A percentile compares a stretch with the other conserved stretches of the same genome.
These are phyloP conservation scores for Venturia carpophila DNA, from an alignment of 2,329 filamentous ascomycete species.

Conservation along the genomic window DNA sequence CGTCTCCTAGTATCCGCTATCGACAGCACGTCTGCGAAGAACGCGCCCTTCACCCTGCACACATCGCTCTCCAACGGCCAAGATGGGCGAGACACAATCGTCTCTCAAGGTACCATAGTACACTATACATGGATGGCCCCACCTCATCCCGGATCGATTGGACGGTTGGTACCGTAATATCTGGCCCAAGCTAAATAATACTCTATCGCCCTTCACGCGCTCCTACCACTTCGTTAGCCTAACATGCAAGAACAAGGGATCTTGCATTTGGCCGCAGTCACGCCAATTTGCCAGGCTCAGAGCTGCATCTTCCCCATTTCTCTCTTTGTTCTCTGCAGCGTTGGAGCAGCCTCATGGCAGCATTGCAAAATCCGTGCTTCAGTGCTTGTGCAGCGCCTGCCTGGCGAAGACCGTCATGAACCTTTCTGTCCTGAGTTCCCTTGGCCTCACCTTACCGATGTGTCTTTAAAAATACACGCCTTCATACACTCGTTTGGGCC, in stretches of 20 bases:
- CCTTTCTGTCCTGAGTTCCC: conserved; percentile 16
- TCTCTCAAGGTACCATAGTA: conserved; percentile 1
- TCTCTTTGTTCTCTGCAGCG: conserved; percentile 14
- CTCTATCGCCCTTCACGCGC: conserved; percentile 14
- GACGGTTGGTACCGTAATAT: conserved; percentile 3
- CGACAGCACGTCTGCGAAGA: background rate
- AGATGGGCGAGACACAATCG: background rate
- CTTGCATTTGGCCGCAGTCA: conserved; percentile 15
- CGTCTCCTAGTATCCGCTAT: too few species aligned
- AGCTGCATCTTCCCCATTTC: conserved; percentile 13
- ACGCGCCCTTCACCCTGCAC: conserved; percentile 2
- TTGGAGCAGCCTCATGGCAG: conserved; percentile 15
- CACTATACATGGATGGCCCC: background rate
- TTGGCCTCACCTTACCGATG: background rate
- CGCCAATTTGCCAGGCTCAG: conserved; percentile 12
- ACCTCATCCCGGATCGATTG: background rate
- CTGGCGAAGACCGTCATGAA: conserved; percentile 16
- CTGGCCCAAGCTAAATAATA: conserved; percentile 8
- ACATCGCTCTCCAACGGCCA: background rate
- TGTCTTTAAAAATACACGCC: conserved; percentile 2
- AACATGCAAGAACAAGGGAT: conserved; percentile 16
- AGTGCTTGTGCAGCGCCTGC: conserved; percentile 16
- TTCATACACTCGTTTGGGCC: conserved; percentile 17
- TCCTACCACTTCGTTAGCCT: conserved; percentile 13
- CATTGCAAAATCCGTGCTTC: background rate